Percentiles rank a stretch among this genome's conserved stretches.
Conservation (phyloP, 768 basidiomycete genomes). For the Gautieria morchelliformis region DNA sequence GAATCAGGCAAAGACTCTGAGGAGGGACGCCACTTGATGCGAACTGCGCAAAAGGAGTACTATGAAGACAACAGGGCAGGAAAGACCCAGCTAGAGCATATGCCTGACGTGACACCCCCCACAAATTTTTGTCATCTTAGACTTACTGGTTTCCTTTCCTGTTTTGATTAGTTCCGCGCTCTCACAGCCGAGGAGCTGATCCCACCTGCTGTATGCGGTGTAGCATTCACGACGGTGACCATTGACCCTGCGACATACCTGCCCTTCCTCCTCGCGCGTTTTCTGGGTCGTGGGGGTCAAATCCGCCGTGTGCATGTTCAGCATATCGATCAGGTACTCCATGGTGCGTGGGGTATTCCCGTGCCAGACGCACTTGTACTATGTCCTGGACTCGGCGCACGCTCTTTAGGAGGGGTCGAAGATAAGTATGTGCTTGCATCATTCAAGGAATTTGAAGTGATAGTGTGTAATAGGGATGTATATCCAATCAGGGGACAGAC, state of each 20-base stretch:
- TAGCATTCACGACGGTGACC: constrained; percentile 55
- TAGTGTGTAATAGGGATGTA: constrained; percentile 18
- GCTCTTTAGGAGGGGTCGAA: constrained; percentile 41
- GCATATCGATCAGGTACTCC: constrained; percentile 61
- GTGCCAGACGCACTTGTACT: constrained; percentile 49
- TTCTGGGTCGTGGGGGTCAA: constrained; percentile 51
- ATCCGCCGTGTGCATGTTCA: constrained; percentile 51
- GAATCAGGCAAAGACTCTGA: not conserved
- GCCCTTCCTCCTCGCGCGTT: constrained; percentile 50
- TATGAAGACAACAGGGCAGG: not conserved
- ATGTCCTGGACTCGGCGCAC: constrained; percentile 58
- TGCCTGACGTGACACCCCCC: constrained; percentile 1
- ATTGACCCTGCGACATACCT: constrained; percentile 60
- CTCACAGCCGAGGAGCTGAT: constrained; percentile 33
- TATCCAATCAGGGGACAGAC: constrained; percentile 46
- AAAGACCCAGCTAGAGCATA: constrained; percentile 4
- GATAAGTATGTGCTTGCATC: constrained; percentile 22
- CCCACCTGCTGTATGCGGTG: constrained; percentile 36
- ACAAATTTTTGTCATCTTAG: constrained; percentile 15
- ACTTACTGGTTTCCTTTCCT: constrained; percentile 36
- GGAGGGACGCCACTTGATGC: not conserved
- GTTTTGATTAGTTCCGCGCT: constrained; percentile 21
- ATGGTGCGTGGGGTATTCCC: constrained; percentile 36
- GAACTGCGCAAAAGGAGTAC: not conserved
- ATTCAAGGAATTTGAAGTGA: not conserved